Percentiles rank a stretch among this genome's conserved stretches.
phyloP scores from a whole-genome alignment of 2,329 filamentous ascomycete genomes.

The Penicillium decumbens region DNA sequence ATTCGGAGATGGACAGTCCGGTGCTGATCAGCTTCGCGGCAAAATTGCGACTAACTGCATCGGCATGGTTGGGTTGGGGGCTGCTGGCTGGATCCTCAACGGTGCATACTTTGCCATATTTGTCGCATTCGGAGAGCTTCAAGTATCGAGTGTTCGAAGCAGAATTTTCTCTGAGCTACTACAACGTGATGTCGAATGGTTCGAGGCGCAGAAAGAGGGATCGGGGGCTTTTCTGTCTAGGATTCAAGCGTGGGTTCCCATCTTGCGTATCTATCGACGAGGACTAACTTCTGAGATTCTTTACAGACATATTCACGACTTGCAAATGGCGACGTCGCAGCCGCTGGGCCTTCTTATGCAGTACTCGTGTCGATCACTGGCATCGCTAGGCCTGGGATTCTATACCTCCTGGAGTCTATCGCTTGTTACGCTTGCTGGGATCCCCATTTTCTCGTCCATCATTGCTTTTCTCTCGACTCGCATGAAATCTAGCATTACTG shows the following conservation, averaged over 20 bases:
- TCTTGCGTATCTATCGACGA: neutral
- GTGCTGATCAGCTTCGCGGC: conserved; percentile 49
- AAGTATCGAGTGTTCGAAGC: conserved; percentile 63
- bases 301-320: conserved; percentile 69
- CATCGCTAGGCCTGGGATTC: conserved; percentile 67
- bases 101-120: conserved; percentile 65
- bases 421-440: conserved; percentile 67
- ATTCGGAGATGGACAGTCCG: conserved; percentile 56
- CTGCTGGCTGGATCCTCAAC: conserved; percentile 63
- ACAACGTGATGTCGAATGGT: conserved; percentile 75
- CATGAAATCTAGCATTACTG: conserved; percentile 62
- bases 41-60: conserved; percentile 58
- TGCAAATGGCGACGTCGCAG: conserved; percentile 75
- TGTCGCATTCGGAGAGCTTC: conserved; percentile 74
- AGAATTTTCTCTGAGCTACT: conserved; percentile 65
- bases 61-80: conserved; percentile 60
- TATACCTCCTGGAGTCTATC: conserved; percentile 81
- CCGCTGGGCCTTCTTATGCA: conserved; percentile 67
- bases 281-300: neutral
- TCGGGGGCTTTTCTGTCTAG: conserved; percentile 65
- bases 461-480: conserved; percentile 58
- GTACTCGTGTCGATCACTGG: conserved; percentile 59
- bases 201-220: conserved; percentile 67
- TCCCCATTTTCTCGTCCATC: conserved; percentile 62
- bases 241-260: conserved; percentile 64